A percentile compares a stretch with the other conserved stretches of the same genome.
Conservation (phyloP, 2,329 filamentous ascomycete species). For the Escovopsis sp. region DNA sequence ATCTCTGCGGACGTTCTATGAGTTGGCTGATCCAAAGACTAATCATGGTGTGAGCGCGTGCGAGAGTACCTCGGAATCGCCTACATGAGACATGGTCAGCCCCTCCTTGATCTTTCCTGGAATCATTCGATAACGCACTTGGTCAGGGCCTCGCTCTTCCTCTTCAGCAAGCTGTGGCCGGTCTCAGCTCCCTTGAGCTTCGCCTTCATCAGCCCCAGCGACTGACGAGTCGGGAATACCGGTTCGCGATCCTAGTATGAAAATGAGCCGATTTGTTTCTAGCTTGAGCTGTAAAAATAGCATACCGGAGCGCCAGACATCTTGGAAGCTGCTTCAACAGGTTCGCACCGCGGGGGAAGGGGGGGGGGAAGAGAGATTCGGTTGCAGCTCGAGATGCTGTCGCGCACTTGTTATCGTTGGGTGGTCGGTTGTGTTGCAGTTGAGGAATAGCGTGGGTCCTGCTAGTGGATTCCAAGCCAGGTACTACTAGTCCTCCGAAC, state of each 20-base stretch:
- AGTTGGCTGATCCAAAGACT: not conserved
- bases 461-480: no score
- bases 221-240: conserved; percentile 96
- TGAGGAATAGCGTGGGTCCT: no score
- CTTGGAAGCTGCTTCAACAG: not conserved
- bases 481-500: no score
- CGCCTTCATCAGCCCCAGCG: conserved; percentile 89
- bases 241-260: conserved; percentile 66
- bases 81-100: conserved; percentile 27
- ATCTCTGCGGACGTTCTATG: conserved; percentile 49
- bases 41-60: not conserved
- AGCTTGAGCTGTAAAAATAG: not conserved
- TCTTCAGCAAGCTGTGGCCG: conserved; percentile 87
- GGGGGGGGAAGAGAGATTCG: not conserved
- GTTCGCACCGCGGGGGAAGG: not conserved
- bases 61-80: conserved; percentile 62
- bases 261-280: conserved; percentile 6
- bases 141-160: conserved; percentile 94
- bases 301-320: conserved; percentile 21
- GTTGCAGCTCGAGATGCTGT: not conserved
- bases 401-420: not conserved
- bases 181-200: conserved; percentile 91
- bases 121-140: conserved; percentile 47
- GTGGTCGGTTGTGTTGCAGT: not conserved
- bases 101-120: conserved; percentile 1